Evolutionary conservation across 2,329 filamentous ascomycete species (phyloP).

Genomic region (Zopfia rhizophila): DNA sequence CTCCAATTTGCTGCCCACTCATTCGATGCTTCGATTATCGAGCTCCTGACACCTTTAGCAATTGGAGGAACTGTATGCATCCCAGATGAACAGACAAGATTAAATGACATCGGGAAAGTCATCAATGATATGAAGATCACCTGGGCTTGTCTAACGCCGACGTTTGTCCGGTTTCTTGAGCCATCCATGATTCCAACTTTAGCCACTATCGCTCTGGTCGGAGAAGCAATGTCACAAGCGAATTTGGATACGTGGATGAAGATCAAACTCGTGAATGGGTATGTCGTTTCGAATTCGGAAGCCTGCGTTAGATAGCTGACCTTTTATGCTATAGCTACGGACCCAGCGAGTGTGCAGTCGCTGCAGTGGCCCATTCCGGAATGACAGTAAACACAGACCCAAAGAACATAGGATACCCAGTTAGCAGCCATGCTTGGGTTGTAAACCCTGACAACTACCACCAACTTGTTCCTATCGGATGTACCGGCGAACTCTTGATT

Average conservation of each 20-base stretch:
- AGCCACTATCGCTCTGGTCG: constrained; percentile 50
- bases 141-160: constrained; percentile 32
- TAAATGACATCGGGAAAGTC: constrained; percentile 53
- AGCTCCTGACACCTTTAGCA: constrained; percentile 31
- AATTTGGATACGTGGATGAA: constrained; percentile 34
- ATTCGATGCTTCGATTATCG: constrained; percentile 35
- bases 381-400: constrained; percentile 24
- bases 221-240: constrained; percentile 38
- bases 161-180: constrained; percentile 41
- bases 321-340: constrained; percentile 26
- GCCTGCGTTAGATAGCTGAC: not conserved
- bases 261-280: constrained; percentile 36
- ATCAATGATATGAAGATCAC: constrained; percentile 34
- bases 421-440: constrained; percentile 46
- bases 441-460: constrained; percentile 47
- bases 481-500: constrained; percentile 62
- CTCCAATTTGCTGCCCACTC: constrained; percentile 38
- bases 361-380: constrained; percentile 15
- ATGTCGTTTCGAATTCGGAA: constrained; percentile 4
- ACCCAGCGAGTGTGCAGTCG: constrained; percentile 37
- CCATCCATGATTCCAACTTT: constrained; percentile 49
- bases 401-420: constrained; percentile 36
- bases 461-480: constrained; percentile 41
- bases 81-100: constrained; percentile 53
- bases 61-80: constrained; percentile 36